These are phyloP conservation scores for Marvania coccoides DNA, from an alignment of 139 green algal genomes.

Conservation along the genomic window DNA sequence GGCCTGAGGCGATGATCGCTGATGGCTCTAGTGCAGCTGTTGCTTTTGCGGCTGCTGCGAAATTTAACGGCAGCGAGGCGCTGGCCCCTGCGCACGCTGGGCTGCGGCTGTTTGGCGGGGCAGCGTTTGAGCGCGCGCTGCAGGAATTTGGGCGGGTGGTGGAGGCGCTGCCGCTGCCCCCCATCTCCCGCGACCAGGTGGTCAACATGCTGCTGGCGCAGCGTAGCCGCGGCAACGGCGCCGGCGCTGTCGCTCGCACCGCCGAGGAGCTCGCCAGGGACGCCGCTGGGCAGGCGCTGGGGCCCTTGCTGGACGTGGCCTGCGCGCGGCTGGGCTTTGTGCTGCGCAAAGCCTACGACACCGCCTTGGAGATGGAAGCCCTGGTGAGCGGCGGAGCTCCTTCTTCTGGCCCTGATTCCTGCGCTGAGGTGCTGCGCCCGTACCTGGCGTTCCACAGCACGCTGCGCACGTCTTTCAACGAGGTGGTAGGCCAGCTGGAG, in stretches of 20 bases:
- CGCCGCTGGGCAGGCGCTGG: constrained; percentile 57
- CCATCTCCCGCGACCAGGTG: constrained; percentile 64
- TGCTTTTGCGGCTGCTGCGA: too few relatives aligned
- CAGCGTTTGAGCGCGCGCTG: constrained; percentile 84
- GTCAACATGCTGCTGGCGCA: constrained; percentile 83
- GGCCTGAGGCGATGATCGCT: neutral
- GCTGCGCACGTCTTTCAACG: constrained; percentile 57
- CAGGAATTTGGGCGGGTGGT: constrained; percentile 77
- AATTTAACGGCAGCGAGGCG: neutral
- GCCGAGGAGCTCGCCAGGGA: constrained; percentile 74
- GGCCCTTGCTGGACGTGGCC: constrained; percentile 71
- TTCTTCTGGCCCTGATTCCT: constrained; percentile 20
- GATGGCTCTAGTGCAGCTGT: too few relatives aligned
- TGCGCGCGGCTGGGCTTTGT: constrained; percentile 64
- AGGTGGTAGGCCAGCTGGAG: constrained; percentile 61
- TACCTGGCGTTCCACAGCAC: constrained; percentile 72
- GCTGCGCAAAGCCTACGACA: constrained; percentile 59
- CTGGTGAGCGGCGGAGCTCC: neutral
- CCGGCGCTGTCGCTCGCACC: constrained; percentile 35
- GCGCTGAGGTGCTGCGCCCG: constrained; percentile 48
- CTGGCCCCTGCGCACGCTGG: constrained; percentile 56
- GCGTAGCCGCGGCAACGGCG: constrained; percentile 25
- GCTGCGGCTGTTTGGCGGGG: constrained; percentile 82
- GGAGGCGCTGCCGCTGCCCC: constrained; percentile 59
- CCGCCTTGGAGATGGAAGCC: constrained; percentile 45